phyloP scores from a whole-genome alignment of 202 grass and related monocot genomes.

The Panicum hallii region DNA sequence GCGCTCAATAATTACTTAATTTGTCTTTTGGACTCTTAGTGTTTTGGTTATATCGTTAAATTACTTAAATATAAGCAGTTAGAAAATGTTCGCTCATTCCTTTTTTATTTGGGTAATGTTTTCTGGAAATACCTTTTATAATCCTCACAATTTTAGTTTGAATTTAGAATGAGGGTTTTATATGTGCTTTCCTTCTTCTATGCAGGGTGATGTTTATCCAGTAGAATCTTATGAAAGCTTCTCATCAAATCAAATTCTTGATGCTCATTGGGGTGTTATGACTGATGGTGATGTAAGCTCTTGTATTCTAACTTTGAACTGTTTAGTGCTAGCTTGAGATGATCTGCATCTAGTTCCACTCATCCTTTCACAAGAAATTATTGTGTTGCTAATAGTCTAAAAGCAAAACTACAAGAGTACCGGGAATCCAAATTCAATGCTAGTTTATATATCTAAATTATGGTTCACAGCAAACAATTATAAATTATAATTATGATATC shows the following conservation, averaged over 20 bases:
- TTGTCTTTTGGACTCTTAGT: background rate
- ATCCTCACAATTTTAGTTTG: background rate
- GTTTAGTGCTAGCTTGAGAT: background rate
- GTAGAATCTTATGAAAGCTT: constrained; percentile 69
- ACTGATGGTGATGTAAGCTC: constrained; percentile 67
- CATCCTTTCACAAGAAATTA: constrained; percentile 11
- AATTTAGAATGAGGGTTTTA: constrained; percentile 12
- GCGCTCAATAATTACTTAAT: background rate
- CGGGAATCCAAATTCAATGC: background rate
- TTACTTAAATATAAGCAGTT: background rate
- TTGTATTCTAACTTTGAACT: constrained; percentile 29
- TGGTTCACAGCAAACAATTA: background rate
- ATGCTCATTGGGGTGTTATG: constrained; percentile 83
- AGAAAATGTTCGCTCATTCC: background rate
- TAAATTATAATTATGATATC: constrained; percentile 26
- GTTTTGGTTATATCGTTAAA: background rate
- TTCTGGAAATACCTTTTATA: constrained; percentile 2
- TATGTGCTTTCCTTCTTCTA: constrained; percentile 9
- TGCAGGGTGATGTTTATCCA: constrained; percentile 80
- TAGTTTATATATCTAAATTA: background rate
- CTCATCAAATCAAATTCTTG: constrained; percentile 67
- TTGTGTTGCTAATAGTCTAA: constrained; percentile 14
- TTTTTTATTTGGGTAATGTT: background rate
- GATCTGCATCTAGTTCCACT: background rate
- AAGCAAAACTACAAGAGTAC: background rate